Percentiles rank a stretch among this genome's conserved stretches.
These are phyloP conservation scores for Achlya hypogyna DNA, from an alignment of 352 stramenopile genomes.

Conservation along the genomic window DNA sequence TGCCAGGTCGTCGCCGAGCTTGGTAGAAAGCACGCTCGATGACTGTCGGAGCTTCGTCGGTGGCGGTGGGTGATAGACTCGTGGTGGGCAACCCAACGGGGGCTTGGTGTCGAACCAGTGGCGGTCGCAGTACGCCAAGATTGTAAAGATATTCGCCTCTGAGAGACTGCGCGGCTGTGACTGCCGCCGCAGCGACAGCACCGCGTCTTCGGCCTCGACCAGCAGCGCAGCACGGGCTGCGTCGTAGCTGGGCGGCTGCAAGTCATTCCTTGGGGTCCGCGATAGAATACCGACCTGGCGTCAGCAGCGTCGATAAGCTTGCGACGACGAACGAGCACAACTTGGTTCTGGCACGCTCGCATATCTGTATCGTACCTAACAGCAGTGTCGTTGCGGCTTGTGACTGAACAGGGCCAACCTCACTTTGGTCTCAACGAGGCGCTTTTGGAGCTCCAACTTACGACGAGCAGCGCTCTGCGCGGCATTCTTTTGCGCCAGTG, in stretches of 20 bases:
- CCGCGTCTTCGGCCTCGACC: conserved; percentile 31
- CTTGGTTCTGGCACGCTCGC: neutral
- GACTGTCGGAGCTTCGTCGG: conserved; percentile 26
- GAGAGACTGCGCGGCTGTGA: conserved; percentile 27
- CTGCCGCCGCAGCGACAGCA: conserved; percentile 27
- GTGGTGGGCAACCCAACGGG: conserved; percentile 3
- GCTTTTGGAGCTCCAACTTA: conserved; percentile 31
- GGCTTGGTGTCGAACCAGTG: conserved; percentile 45
- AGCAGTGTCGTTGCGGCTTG: too few species aligned
- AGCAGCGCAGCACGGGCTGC: conserved; percentile 20
- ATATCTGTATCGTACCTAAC: conserved; percentile 16
- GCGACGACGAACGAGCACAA: neutral
- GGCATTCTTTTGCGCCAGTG: conserved; percentile 19
- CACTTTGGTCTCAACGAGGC: conserved; percentile 42
- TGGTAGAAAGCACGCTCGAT: conserved; percentile 27
- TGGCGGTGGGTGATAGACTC: neutral
- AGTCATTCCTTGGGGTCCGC: neutral
- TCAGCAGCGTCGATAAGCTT: neutral
- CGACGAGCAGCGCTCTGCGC: conserved; percentile 27
- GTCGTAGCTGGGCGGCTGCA: conserved; percentile 14
- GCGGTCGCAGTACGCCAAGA: conserved; percentile 42
- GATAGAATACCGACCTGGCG: neutral
- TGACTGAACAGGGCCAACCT: conserved; percentile 27
- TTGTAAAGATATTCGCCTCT: conserved; percentile 26
- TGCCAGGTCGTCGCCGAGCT: conserved; percentile 20